Evolutionary conservation across 2,329 filamentous ascomycete genomes (phyloP).

Genomic region (Colletotrichum australisinense): DNA sequence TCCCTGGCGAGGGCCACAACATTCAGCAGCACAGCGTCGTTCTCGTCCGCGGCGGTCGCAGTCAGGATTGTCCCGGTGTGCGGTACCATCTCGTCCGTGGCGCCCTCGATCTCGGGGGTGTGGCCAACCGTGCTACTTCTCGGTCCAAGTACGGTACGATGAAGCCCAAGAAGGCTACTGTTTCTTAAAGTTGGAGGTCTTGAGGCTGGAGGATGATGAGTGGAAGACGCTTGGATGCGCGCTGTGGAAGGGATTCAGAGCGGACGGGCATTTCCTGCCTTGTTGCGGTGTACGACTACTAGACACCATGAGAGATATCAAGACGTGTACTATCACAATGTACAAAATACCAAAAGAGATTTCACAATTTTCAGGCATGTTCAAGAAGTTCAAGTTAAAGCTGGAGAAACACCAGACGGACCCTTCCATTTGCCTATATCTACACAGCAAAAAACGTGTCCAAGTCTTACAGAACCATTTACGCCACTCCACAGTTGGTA

Average conservation of each 20-base stretch:
- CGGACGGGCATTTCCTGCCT: not conserved
- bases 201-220: not conserved
- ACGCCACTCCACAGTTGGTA: constrained; percentile 35
- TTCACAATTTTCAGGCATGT: not conserved
- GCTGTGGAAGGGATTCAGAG: not conserved
- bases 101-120: constrained; percentile 93
- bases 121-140: constrained; percentile 83
- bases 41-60: constrained; percentile 90
- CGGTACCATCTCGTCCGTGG: constrained; percentile 94
- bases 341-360: constrained; percentile 14
- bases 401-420: constrained; percentile 14
- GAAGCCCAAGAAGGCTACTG: constrained; percentile 88
- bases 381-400: not conserved
- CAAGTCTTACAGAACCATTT: constrained; percentile 31
- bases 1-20: constrained; percentile 97
- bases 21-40: constrained; percentile 99
- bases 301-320: not conserved
- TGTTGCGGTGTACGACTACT: not conserved
- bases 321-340: constrained; percentile 20
- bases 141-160: constrained; percentile 98
- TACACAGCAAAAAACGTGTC: constrained; percentile 33
- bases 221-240: not conserved
- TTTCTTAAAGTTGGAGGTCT: constrained; percentile 49
- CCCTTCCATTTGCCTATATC: constrained; percentile 23
- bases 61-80: constrained; percentile 98